Conservation (phyloP, 225 moss, liverwort and hornwort genomes). For the Bryoerythrophyllum caledonicum region DNA sequence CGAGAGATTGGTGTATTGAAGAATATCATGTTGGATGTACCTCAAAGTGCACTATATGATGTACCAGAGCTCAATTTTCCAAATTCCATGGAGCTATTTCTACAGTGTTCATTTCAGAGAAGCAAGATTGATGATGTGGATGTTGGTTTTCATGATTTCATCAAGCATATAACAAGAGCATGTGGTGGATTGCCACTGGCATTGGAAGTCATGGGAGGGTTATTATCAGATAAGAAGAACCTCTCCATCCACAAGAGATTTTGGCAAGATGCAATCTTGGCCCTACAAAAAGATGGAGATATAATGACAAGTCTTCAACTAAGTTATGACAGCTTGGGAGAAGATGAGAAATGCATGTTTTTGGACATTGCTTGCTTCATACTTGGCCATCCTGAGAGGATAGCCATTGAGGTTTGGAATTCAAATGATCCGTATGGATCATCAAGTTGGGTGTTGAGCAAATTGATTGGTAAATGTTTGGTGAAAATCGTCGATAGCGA, state of each 20-base stretch:
- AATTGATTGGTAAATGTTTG: neutral
- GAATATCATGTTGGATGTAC: neutral
- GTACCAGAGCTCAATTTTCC: neutral
- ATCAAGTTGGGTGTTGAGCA: neutral
- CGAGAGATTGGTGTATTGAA: neutral
- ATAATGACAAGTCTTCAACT: neutral
- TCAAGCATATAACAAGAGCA: neutral
- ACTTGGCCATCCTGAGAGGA: neutral
- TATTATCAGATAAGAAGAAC: neutral
- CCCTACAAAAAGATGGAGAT: neutral
- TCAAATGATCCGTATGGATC: neutral
- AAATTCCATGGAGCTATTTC: neutral
- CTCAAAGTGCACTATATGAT: neutral
- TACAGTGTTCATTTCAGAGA: neutral
- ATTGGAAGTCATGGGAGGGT: slow-evolving; percentile 9
- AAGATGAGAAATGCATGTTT: neutral
- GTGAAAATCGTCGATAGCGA: neutral
- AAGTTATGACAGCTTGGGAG: neutral
- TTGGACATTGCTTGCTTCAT: neutral
- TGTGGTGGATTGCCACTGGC: slow-evolving; percentile 13
- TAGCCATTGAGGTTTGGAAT: neutral
- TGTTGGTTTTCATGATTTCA: neutral
- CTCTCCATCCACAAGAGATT: neutral
- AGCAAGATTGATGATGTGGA: neutral
- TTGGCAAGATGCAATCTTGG: neutral